Conservation (phyloP, 805 yeast genomes). For the Candida broadrunensis region DNA sequence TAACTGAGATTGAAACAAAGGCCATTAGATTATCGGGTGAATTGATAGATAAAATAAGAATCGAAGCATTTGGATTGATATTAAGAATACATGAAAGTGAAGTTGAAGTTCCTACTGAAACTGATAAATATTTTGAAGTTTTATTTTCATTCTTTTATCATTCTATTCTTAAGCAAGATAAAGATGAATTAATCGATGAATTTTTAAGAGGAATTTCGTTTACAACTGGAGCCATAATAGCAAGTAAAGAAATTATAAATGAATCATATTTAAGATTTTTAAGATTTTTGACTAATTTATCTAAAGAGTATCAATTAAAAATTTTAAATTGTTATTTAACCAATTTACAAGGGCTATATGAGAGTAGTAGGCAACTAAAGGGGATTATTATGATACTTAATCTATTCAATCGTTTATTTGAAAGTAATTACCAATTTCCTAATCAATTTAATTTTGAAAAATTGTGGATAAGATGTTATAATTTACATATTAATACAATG, state of each 20-base stretch:
- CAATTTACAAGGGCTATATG: background rate
- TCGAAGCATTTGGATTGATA: conserved; percentile 36
- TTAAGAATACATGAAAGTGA: background rate
- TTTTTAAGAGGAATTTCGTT: background rate
- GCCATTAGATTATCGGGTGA: conserved; percentile 63
- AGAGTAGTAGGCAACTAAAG: conserved; percentile 17
- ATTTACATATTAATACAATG: conserved; percentile 52
- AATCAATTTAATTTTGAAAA: conserved; percentile 21
- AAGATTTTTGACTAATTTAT: conserved; percentile 18
- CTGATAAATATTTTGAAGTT: conserved; percentile 15
- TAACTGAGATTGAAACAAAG: conserved; percentile 20
- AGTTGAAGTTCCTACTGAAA: background rate
- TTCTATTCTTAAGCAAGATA: conserved; percentile 4
- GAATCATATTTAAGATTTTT: conserved; percentile 34
- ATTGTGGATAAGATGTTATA: conserved; percentile 49
- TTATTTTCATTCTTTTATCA: conserved; percentile 18
- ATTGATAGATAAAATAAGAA: conserved; percentile 53
- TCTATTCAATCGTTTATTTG: conserved; percentile 37
- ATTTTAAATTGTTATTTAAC: background rate
- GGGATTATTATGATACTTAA: conserved; percentile 20
- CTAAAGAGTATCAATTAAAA: background rate
- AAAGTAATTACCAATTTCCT: conserved; percentile 33
- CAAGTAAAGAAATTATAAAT: conserved; percentile 23
- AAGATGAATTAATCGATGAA: background rate
- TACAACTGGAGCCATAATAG: background rate